Evolutionary conservation across 2,329 filamentous ascomycete genomes (phyloP).

Genomic region (Stachybotrys echinatus): DNA sequence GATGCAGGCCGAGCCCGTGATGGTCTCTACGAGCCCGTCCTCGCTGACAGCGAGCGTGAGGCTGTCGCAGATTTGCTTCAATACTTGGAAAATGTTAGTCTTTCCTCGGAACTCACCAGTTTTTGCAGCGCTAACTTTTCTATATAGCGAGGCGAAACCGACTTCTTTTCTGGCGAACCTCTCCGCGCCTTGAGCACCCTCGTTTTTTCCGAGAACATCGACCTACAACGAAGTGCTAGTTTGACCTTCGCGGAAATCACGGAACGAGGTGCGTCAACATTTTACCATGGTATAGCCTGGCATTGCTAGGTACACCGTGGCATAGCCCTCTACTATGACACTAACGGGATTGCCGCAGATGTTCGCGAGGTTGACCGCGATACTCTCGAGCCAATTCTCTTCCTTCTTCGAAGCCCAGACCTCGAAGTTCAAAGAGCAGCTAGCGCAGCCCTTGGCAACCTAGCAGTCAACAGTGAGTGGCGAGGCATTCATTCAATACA

Average conservation of each 20-base stretch:
- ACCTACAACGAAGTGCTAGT: slow-evolving; percentile 93
- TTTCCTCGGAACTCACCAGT: not conserved
- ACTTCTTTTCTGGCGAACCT: slow-evolving; percentile 96
- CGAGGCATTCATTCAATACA: too few relatives aligned
- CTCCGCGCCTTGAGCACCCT: slow-evolving; percentile 90
- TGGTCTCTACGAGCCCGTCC: slow-evolving; percentile 77
- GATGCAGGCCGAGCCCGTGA: slow-evolving; percentile 67
- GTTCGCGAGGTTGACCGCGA: slow-evolving; percentile 92
- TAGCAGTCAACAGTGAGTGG: slow-evolving; percentile 87
- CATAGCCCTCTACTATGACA: not conserved
- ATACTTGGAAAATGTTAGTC: slow-evolving; percentile 88
- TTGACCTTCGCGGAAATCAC: slow-evolving; percentile 99
- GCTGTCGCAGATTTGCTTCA: slow-evolving; percentile 92
- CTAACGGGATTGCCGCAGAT: slow-evolving; percentile 57
- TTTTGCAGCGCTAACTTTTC: slow-evolving; percentile 27
- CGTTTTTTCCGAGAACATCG: slow-evolving; percentile 98
- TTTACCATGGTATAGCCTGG: not conserved
- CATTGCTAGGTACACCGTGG: slow-evolving; percentile 7
- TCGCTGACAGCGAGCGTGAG: slow-evolving; percentile 94
- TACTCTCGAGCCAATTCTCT: slow-evolving; percentile 92
- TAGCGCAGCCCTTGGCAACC: slow-evolving; percentile 90
- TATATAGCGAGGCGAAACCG: slow-evolving; percentile 95
- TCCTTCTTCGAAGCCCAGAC: slow-evolving; percentile 88
- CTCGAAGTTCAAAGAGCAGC: slow-evolving; percentile 96
- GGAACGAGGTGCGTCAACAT: slow-evolving; percentile 71